These are phyloP conservation scores for Aethionema arabicum DNA, from an alignment of 345 rosid species.

Conservation along the genomic window DNA sequence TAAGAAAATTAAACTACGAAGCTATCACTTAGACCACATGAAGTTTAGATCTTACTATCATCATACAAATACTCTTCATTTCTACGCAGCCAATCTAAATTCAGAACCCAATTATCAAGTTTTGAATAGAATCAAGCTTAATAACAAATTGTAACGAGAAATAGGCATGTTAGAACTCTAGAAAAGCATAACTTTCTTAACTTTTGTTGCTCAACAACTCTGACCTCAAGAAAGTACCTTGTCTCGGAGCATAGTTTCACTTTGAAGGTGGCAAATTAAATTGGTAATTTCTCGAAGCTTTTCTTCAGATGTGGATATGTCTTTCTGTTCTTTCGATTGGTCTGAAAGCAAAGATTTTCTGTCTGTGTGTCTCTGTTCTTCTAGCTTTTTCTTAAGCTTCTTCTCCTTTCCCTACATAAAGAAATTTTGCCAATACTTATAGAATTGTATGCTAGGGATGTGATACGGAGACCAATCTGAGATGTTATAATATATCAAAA, in stretches of 20 bases:
- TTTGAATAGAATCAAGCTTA: not conserved
- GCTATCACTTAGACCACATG: not conserved
- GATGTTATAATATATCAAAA: not conserved
- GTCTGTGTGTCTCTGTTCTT: constrained; percentile 40
- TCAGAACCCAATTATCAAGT: not conserved
- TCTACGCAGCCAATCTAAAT: constrained; percentile 9
- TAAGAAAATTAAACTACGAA: not conserved
- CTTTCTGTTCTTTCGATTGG: constrained; percentile 32
- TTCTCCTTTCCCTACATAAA: constrained; percentile 59
- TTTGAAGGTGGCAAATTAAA: constrained; percentile 54
- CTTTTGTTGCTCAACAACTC: constrained; percentile 5
- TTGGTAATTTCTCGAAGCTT: constrained; percentile 59
- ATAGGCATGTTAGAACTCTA: not conserved
- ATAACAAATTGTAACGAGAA: not conserved
- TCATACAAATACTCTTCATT: constrained; percentile 14
- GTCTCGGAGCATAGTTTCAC: constrained; percentile 51
- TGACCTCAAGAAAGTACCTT: constrained; percentile 48
- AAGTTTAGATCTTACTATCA: not conserved
- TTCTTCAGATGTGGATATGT: constrained; percentile 48
- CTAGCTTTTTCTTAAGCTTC: constrained; percentile 46
- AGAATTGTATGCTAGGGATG: not conserved
- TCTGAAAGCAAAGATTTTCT: constrained; percentile 39
- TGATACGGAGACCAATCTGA: not conserved
- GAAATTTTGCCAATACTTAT: constrained; percentile 3
- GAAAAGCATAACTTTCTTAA: not conserved